Base-by-base conservation (phyloP, 176 grass and related monocot genomes). In the Bolboschoenus planiculmis region DNA sequence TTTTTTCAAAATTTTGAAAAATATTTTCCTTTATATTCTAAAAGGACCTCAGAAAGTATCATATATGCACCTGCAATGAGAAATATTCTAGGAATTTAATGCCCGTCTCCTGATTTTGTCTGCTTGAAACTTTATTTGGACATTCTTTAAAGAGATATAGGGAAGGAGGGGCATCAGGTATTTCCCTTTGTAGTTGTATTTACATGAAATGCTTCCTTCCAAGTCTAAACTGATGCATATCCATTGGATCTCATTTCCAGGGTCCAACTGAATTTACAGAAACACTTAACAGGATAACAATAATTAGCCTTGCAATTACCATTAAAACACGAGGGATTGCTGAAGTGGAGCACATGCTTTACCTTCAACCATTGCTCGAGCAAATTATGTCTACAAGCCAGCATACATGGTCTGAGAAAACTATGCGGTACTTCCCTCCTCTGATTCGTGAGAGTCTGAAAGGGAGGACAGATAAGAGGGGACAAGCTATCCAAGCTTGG, bases 301-400 rank as follows among this genome's bases (percentile, higher is more conserved):
- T 98, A 92, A 95, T 98, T 86, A 98, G 95, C 88, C 92, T 98
- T 67, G 95, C 95, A 56, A 95, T 98, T 63, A 98, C 95, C 36
- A 98, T 98, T 35, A 98, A 95, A 87, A 98, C 95, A 66, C 92
- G 92, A 68, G 95, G 95, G 62, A 92, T 98, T 84, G 95, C 92
- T 46, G 95, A 98, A 86, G 95, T 98, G 47, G 95, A 98, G 84
- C 95, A 98, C 66, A 87, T 91, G 86, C 85, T 98, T 89, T 93
- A 98, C 86, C 90, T 98, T 87, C 90, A 93, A 79, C 90, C 95
- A 1, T 92, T 98, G 66, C 74, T 98, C 24, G 95, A 98, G 75
- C 95, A 98, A 89, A 98, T 98, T 86, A 98, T 98, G 95, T 90
- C 95, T 42, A 95, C 90, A 42, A 98, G 95, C 80, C 90, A 95